These are phyloP conservation scores for Beauveria bassiana DNA, from an alignment of 2,329 filamentous ascomycete genomes.

Conservation along the genomic window DNA sequence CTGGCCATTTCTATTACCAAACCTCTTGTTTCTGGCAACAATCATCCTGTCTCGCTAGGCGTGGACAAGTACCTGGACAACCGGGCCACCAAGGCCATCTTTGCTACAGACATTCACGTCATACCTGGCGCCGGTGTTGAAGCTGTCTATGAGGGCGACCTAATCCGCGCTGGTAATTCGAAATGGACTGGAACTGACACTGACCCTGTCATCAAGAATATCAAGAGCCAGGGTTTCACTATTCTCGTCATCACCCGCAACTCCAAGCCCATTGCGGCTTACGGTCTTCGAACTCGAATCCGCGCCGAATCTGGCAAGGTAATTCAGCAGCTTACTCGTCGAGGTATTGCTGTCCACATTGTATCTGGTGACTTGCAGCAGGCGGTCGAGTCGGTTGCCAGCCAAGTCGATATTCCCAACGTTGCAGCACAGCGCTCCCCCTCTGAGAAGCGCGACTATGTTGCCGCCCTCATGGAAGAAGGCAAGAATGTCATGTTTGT, in stretches of 20 bases:
- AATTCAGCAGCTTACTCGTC: conserved; percentile 35
- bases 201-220: conserved; percentile 15
- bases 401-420: conserved; percentile 31
- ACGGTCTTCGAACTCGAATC: conserved; percentile 35
- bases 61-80: conserved; percentile 33
- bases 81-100: conserved; percentile 4
- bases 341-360: conserved; percentile 43
- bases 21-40: conserved; percentile 29
- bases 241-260: conserved; percentile 21
- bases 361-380: conserved; percentile 48
- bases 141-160: conserved; percentile 22
- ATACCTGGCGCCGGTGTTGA: conserved; percentile 33
- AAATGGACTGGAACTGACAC: conserved; percentile 30
- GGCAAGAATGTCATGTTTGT: conserved; percentile 44
- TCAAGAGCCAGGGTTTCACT: conserved; percentile 19
- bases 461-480: conserved; percentile 30
- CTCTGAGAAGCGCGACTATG: conserved; percentile 45
- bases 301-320: conserved; percentile 34
- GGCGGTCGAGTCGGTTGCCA: conserved; percentile 41
- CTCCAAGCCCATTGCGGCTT: conserved; percentile 33
- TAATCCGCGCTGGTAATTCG: conserved; percentile 37
- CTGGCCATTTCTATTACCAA: conserved; percentile 20
- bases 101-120: conserved; percentile 23
- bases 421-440: conserved; percentile 41
- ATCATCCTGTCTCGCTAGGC: conserved; percentile 43